phyloP scores from a whole-genome alignment of 2,329 filamentous ascomycete species.

The Nigrospora oryzae region DNA sequence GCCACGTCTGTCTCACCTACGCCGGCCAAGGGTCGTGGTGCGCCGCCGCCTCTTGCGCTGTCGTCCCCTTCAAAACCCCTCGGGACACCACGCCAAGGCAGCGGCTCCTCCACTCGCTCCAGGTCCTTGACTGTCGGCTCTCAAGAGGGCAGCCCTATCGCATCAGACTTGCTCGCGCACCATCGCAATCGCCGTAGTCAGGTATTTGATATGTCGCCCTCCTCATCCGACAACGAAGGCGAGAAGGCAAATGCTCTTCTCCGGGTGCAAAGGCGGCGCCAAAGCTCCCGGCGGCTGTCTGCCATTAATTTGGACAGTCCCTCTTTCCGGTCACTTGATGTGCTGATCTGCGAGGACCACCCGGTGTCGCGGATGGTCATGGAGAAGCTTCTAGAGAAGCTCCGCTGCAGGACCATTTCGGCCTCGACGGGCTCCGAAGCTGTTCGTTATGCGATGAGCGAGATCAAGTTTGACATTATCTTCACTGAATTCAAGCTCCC shows the following conservation, averaged over 20 bases:
- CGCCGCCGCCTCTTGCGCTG: slow-evolving; percentile 37
- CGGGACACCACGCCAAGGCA: slow-evolving; percentile 51
- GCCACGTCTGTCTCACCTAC: slow-evolving; percentile 45
- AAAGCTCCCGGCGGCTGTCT: slow-evolving; percentile 89
- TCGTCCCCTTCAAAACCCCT: slow-evolving; percentile 55
- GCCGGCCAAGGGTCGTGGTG: slow-evolving; percentile 47
- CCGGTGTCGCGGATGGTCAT: slow-evolving; percentile 97
- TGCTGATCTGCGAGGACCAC: slow-evolving; percentile 95
- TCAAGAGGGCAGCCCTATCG: slow-evolving; percentile 75
- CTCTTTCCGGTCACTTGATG: slow-evolving; percentile 81
- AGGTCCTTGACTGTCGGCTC: slow-evolving; percentile 91
- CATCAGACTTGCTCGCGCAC: slow-evolving; percentile 57
- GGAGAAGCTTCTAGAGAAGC: slow-evolving; percentile 93
- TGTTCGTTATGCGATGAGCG: slow-evolving; percentile 86
- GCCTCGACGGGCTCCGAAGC: slow-evolving; percentile 87
- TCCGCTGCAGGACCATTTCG: slow-evolving; percentile 88
- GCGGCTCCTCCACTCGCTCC: slow-evolving; percentile 59
- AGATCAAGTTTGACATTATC: slow-evolving; percentile 98
- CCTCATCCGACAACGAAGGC: slow-evolving; percentile 94
- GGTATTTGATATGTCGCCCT: slow-evolving; percentile 92
- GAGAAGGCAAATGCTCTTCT: slow-evolving; percentile 84
- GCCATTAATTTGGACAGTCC: slow-evolving; percentile 84
- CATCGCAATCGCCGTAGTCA: slow-evolving; percentile 91
- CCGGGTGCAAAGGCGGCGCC: slow-evolving; percentile 86
- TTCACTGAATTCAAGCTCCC: slow-evolving; percentile 96